phyloP scores from a whole-genome alignment of 2,329 filamentous ascomycete species.

The Aspergillus unguis region DNA sequence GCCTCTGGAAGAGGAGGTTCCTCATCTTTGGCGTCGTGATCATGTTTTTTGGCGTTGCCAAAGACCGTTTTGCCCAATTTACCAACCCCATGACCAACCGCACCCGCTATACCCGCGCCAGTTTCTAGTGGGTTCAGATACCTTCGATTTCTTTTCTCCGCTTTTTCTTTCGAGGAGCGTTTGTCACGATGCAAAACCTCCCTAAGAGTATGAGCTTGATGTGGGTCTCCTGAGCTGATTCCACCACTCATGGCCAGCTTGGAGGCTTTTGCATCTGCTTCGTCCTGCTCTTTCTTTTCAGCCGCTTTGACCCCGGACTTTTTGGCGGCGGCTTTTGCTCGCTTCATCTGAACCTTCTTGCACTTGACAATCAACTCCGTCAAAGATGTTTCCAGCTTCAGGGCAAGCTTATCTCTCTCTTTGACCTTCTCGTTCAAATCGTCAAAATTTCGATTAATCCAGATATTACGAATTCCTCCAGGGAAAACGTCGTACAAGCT shows the following conservation, averaged over 20 bases:
- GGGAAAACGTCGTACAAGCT: conserved; percentile 94
- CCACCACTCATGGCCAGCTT: conserved; percentile 49
- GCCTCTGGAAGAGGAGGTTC: conserved; percentile 35
- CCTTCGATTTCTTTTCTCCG: conserved; percentile 14
- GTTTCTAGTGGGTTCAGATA: conserved; percentile 40
- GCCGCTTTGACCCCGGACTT: conserved; percentile 50
- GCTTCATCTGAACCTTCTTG: conserved; percentile 74
- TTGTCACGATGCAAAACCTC: conserved; percentile 38
- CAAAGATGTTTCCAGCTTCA: conserved; percentile 73
- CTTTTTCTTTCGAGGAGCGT: conserved; percentile 13
- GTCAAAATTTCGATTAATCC: conserved; percentile 89
- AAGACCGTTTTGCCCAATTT: conserved; percentile 46
- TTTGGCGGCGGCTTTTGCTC: conserved; percentile 61
- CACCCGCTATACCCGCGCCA: conserved; percentile 51
- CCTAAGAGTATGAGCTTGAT: conserved; percentile 53
- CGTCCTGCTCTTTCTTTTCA: conserved; percentile 46
- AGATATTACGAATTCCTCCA: conserved; percentile 90
- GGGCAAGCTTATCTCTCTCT: conserved; percentile 67
- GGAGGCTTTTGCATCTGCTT: conserved; percentile 48
- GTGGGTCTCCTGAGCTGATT: conserved; percentile 55
- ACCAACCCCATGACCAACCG: conserved; percentile 48
- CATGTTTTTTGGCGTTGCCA: conserved; percentile 42
- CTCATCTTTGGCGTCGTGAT: conserved; percentile 32
- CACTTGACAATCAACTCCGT: conserved; percentile 77
- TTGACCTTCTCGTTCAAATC: conserved; percentile 80